A percentile compares a stretch with the other conserved stretches of the same genome.
Conservation (phyloP, 164 flowering plant species). For the Hamamelis virginiana region DNA sequence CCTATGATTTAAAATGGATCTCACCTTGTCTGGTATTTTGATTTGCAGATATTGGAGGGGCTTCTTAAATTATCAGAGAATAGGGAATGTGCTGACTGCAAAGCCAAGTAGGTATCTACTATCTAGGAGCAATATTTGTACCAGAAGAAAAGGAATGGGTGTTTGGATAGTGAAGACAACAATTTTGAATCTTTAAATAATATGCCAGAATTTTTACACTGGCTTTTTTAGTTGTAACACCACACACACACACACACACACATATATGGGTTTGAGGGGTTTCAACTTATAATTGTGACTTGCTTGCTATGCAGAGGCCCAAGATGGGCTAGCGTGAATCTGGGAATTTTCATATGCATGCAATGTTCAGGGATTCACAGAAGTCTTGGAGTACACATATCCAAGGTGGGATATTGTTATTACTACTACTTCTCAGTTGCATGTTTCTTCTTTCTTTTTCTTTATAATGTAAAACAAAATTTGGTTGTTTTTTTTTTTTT, state of each 20-base stretch:
- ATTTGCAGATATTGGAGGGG: conserved; percentile 51
- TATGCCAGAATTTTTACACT: not conserved
- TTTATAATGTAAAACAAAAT: too few species aligned
- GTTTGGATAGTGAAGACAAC: not conserved
- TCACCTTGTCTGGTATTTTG: not conserved
- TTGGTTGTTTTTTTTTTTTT: too few species aligned
- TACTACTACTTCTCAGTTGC: too few species aligned
- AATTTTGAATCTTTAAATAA: not conserved
- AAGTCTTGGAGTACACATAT: conserved; percentile 67
- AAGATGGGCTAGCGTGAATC: conserved; percentile 77
- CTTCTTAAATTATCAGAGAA: conserved; percentile 69
- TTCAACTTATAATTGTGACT: conserved; percentile 3
- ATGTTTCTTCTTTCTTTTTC: too few species aligned
- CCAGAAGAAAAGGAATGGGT: not conserved
- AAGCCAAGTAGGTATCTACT: conserved; percentile 50
- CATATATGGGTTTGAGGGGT: not conserved
- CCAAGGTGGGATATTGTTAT: too few species aligned
- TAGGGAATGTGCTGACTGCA: conserved; percentile 75
- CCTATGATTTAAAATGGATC: too few species aligned
- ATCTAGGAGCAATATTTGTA: not conserved
- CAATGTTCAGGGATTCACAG: conserved; percentile 75
- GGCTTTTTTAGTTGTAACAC: not conserved
- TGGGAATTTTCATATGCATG: conserved; percentile 78
- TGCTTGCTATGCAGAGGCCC: conserved; percentile 52
- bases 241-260: not conserved